These are phyloP conservation scores for Remersonia thermophila DNA, from an alignment of 2,329 filamentous ascomycete species.

Conservation along the genomic window DNA sequence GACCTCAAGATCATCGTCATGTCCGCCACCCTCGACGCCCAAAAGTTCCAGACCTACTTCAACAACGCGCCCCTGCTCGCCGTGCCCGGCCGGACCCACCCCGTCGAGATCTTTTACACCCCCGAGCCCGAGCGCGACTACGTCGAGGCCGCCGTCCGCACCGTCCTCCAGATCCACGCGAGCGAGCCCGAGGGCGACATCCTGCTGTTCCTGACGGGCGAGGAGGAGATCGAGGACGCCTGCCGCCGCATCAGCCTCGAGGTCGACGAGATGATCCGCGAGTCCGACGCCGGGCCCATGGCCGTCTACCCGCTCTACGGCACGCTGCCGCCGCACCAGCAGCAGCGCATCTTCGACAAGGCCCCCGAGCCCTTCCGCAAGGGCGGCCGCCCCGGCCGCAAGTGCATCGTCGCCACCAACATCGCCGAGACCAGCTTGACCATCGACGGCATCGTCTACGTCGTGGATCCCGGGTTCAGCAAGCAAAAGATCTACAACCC, in stretches of 20 bases:
- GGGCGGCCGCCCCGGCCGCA: constrained; percentile 79
- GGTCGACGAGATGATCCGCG: constrained; percentile 79
- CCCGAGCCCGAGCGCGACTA: constrained; percentile 94
- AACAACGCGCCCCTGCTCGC: constrained; percentile 85
- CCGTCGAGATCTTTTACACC: constrained; percentile 97
- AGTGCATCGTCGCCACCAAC: constrained; percentile 90
- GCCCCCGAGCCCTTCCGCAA: constrained; percentile 61
- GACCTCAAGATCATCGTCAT: constrained; percentile 99
- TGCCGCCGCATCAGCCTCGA: constrained; percentile 85
- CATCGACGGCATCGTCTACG: constrained; percentile 97
- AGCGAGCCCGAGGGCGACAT: constrained; percentile 88
- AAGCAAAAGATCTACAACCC: constrained; percentile 99
- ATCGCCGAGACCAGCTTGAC: constrained; percentile 97
- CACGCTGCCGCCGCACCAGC: constrained; percentile 79
- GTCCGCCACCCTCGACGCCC: constrained; percentile 91
- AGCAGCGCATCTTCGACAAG: constrained; percentile 90
- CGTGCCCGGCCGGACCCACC: constrained; percentile 87
- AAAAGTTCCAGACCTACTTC: constrained; percentile 98
- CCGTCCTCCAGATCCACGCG: constrained; percentile 92
- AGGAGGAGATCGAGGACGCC: constrained; percentile 97
- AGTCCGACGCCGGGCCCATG: constrained; percentile 82
- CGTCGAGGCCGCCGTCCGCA: constrained; percentile 86
- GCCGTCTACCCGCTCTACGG: constrained; percentile 90
- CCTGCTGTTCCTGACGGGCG: constrained; percentile 86
- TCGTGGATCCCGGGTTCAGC: constrained; percentile 97